Base-by-base conservation (phyloP, 78 protist species). In the Emiliania huxleyi region DNA sequence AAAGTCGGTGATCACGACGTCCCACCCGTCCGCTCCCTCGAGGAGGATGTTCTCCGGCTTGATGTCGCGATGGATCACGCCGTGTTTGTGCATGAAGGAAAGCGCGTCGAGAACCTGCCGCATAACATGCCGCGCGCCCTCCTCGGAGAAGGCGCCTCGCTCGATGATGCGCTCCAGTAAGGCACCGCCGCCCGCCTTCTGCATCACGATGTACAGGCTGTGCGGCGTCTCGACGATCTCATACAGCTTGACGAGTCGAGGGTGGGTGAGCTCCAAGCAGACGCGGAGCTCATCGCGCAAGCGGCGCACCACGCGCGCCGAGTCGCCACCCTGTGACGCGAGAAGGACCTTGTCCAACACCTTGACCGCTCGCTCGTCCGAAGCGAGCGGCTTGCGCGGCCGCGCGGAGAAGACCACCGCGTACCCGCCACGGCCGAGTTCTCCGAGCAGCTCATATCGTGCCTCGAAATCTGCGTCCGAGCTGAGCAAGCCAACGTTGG, bases 11-110 rank as follows among this genome's bases (percentile, higher is more conserved):
- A 93, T 25, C 62, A 26, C 21, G 46, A 93, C 19, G 22, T 35
- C 85, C 85, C 85, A 77, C 35, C 35, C 23, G 62, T 62, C 56
- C 37, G 38, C 75, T 11, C 43, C 18, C 35, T 35, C 40, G 40
- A 93, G 83, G 8, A 93, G 69, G n/a, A 93, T 21, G 85, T 93
- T 93, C 79, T 93, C 95, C 89, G 95, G n/a, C n/a, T n/a, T n/a
- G n/a, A n/a, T n/a, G n/a, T n/a, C n/a, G n/a, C n/a, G n/a, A n/a
- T n/a, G n/a, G 42, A 71, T 25, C 12, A 93, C 25, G 45, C 6
- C 11, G 29, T 40, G 62, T 26, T 23, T 2, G 49, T 93, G 95
- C 85, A 91, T 69, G 46, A 87, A 93, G 69, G 35, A 37, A 22
- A 93, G 85, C 33, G 48, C 95, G 35, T 62, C 33, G 55, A 87